phyloP scores from a whole-genome alignment of 179 eudicot species.

The Pouteria campechiana region DNA sequence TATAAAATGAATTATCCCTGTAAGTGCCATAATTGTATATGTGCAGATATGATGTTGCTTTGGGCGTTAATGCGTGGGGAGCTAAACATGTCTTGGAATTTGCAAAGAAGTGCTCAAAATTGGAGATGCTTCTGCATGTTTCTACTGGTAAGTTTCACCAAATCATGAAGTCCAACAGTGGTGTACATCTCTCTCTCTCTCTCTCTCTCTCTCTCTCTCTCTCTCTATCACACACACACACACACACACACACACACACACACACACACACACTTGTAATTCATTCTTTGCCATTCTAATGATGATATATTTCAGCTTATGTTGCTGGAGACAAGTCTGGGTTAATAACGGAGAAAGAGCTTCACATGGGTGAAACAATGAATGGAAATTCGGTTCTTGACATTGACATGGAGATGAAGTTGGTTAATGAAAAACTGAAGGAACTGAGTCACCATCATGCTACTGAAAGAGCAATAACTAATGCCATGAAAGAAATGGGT shows the following conservation, averaged over 20 bases:
- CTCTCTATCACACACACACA: too few relatives aligned
- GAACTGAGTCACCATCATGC: conserved; percentile 26
- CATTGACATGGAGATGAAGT: conserved; percentile 42
- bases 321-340: conserved; percentile 73
- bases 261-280: too few relatives aligned
- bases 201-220: too few relatives aligned
- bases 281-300: background rate
- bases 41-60: conserved; percentile 53
- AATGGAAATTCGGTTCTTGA: conserved; percentile 57
- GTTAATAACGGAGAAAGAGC: conserved; percentile 43
- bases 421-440: conserved; percentile 35
- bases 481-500: conserved; percentile 68
- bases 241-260: too few relatives aligned
- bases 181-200: background rate
- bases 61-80: conserved; percentile 56
- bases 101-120: conserved; percentile 47
- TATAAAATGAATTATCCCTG: too few relatives aligned
- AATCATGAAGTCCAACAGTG: background rate
- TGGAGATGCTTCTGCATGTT: conserved; percentile 61
- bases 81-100: conserved; percentile 57
- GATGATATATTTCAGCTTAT: conserved; percentile 34
- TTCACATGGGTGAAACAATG: conserved; percentile 41
- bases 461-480: conserved; percentile 20
- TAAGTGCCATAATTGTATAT: too few relatives aligned
- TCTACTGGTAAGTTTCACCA: conserved; percentile 57